These are phyloP conservation scores for Thelephora terrestris DNA, from an alignment of 1,284 basidiomycete species.

Conservation along the genomic window DNA sequence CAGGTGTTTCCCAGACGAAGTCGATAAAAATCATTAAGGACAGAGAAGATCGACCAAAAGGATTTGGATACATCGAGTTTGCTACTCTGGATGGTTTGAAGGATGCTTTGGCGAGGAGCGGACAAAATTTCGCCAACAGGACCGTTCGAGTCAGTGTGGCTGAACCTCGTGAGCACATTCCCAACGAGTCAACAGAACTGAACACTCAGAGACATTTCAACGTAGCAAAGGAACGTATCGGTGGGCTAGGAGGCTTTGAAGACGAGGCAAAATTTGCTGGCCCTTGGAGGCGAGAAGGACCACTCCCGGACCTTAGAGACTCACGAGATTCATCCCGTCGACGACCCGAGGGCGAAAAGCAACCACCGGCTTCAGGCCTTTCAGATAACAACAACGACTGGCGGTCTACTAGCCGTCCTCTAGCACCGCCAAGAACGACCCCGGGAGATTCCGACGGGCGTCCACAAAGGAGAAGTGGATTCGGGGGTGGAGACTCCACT, in stretches of 20 bases:
- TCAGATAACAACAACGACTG: constrained; percentile 59
- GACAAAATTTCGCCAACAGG: constrained; percentile 65
- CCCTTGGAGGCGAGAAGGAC: constrained; percentile 84
- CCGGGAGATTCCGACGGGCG: constrained; percentile 36
- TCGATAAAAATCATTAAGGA: constrained; percentile 91
- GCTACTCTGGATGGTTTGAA: constrained; percentile 75
- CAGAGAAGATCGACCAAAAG: constrained; percentile 87
- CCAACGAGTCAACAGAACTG: constrained; percentile 4
- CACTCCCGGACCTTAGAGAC: constrained; percentile 55
- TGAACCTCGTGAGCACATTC: constrained; percentile 70
- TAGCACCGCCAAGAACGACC: constrained; percentile 20
- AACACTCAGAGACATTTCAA: constrained; percentile 5
- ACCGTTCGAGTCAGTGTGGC: constrained; percentile 89
- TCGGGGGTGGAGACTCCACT: constrained; percentile 41
- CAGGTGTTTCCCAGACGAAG: constrained; percentile 42
- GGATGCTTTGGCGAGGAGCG: constrained; percentile 62
- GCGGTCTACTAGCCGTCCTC: constrained; percentile 50
- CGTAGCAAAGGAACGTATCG: constrained; percentile 63
- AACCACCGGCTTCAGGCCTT: constrained; percentile 35
- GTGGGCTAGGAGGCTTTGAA: constrained; percentile 34
- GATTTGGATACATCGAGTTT: constrained; percentile 98
- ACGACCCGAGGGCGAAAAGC: constrained; percentile 43
- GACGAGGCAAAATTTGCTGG: constrained; percentile 69
- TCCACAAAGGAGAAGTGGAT: constrained; percentile 40
- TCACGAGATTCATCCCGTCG: constrained; percentile 52